A percentile compares a stretch with the other conserved stretches of the same genome.
Conservation (phyloP, 2,329 filamentous ascomycete genomes). For the Parafenestella ontariensis region DNA sequence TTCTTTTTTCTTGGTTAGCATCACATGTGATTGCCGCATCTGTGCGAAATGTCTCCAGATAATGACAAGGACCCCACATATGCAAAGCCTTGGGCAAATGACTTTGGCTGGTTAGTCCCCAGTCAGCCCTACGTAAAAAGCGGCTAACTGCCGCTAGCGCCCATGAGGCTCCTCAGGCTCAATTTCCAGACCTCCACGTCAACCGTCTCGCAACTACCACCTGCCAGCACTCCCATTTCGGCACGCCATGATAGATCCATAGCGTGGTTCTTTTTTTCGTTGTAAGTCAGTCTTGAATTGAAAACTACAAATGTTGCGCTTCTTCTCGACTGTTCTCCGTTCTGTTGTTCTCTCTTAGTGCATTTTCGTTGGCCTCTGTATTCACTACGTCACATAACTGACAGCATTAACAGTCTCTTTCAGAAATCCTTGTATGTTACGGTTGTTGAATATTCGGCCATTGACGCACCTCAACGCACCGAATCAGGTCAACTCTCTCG, state of each 20-base stretch:
- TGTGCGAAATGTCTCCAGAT: no score
- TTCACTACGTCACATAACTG: conserved; percentile 7
- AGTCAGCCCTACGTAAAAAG: conserved; percentile 15
- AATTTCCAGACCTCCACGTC: conserved; percentile 41
- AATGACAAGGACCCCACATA: background rate
- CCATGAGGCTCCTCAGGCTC: conserved; percentile 35
- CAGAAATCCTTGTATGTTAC: background rate
- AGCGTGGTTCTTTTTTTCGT: background rate
- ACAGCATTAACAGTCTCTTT: conserved; percentile 2
- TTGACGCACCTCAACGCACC: no score
- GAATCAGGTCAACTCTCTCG: background rate
- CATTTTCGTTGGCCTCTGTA: background rate
- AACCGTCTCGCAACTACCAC: conserved; percentile 15
- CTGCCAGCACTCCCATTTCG: background rate
- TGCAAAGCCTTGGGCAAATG: background rate
- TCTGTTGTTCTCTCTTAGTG: background rate
- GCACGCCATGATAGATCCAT: conserved; percentile 17
- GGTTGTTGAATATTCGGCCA: background rate
- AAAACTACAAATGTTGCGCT: background rate
- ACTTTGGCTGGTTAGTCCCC: conserved; percentile 1
- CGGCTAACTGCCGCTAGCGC: conserved; percentile 35
- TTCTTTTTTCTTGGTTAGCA: no score
- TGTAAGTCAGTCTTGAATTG: background rate
- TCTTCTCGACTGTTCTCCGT: background rate
- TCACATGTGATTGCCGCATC: background rate